These are phyloP conservation scores for Aspergillus versicolor DNA, from an alignment of 2,329 filamentous ascomycete species.

Conservation along the genomic window DNA sequence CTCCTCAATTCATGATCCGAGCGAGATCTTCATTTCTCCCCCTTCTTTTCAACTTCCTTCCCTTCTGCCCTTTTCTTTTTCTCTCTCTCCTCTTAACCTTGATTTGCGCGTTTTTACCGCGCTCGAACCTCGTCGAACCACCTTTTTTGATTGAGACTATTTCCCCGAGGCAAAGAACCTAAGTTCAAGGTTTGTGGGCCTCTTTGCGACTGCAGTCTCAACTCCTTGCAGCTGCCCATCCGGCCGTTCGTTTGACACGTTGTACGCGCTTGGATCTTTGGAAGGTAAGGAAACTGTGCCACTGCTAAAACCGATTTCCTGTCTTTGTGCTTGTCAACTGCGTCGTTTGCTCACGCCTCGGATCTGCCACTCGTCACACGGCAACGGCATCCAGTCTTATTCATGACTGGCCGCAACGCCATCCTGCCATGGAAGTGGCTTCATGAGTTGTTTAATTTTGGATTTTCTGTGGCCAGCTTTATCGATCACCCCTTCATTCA, in stretches of 20 bases:
- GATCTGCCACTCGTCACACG: neutral
- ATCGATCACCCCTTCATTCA: neutral
- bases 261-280: conserved; percentile 8
- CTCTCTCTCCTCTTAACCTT: conserved; percentile 1
- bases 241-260: conserved; percentile 19
- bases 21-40: conserved; percentile 11
- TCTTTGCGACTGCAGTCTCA: neutral
- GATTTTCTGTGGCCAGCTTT: neutral
- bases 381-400: neutral
- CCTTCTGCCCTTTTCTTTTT: neutral
- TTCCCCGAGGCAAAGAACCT: neutral
- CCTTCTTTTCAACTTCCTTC: conserved; percentile 3
- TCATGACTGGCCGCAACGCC: neutral
- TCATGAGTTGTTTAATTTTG: neutral
- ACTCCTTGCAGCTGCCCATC: conserved; percentile 23
- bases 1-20: conserved; percentile 8
- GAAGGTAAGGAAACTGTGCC: conserved; percentile 14
- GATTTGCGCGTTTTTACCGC: neutral
- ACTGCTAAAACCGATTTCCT: neutral
- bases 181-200: neutral
- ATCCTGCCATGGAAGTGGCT: conserved; percentile 1
- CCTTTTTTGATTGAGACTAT: conserved; percentile 5
- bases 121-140: neutral
- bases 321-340: neutral
- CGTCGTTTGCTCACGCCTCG: neutral